These are phyloP conservation scores for Phtheirospermum japonicum DNA, from an alignment of 257 asterid species.

Conservation along the genomic window DNA sequence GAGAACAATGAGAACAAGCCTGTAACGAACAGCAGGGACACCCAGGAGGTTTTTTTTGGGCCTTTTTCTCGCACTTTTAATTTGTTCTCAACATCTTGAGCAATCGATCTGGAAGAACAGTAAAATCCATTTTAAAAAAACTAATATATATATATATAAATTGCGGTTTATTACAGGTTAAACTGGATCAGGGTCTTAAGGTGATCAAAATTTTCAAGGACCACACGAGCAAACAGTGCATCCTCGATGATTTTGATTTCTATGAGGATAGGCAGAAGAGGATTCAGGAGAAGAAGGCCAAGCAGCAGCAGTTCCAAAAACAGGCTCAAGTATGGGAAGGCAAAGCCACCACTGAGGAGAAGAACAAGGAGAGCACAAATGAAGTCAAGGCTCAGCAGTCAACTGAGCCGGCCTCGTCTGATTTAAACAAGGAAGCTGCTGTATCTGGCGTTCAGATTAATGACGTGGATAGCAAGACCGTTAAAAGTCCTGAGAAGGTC, in stretches of 20 bases:
- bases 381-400: slow-evolving; percentile 30
- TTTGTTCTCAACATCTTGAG: background rate
- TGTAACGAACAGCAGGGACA: slow-evolving; percentile 76
- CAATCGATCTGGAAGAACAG: too few species aligned
- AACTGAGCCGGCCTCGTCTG: background rate
- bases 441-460: slow-evolving; percentile 15
- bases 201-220: slow-evolving; percentile 61
- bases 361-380: slow-evolving; percentile 33
- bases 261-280: slow-evolving; percentile 67
- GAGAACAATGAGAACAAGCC: slow-evolving; percentile 77
- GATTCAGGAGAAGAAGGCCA: slow-evolving; percentile 56
- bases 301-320: slow-evolving; percentile 43
- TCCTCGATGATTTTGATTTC: slow-evolving; percentile 71
- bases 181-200: slow-evolving; percentile 57
- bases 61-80: background rate
- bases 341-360: slow-evolving; percentile 37
- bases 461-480: slow-evolving; percentile 29
- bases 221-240: slow-evolving; percentile 49
- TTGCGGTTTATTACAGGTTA: slow-evolving; percentile 36
- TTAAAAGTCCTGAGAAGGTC: slow-evolving; percentile 34
- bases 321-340: slow-evolving; percentile 56
- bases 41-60: slow-evolving; percentile 54
- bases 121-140: too few species aligned
- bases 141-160: too few species aligned
- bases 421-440: slow-evolving; percentile 25